Evolutionary conservation across 164 flowering plant species (phyloP).

Genomic region (Cinnamomum chago): DNA sequence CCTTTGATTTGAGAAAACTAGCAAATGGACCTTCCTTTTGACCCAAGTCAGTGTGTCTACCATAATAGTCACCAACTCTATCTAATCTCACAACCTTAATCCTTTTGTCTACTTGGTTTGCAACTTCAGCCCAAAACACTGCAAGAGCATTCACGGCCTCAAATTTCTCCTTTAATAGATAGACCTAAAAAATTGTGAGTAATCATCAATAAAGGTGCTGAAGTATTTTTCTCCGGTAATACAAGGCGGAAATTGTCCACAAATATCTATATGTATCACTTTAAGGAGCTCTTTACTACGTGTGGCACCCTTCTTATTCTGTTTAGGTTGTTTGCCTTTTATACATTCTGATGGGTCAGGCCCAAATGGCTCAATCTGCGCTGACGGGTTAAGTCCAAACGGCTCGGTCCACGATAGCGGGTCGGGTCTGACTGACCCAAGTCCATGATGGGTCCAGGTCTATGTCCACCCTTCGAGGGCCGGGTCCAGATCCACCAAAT

Average conservation of each 20-base stretch:
- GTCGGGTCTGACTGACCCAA: no score
- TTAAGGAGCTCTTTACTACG: neutral
- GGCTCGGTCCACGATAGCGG: no score
- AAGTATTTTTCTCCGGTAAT: neutral
- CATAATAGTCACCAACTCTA: no score
- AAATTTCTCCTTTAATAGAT: neutral
- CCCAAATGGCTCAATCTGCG: no score
- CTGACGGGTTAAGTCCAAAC: no score
- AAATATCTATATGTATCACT: neutral
- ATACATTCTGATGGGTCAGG: no score
- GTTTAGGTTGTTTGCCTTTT: neutral
- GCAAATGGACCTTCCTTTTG: slow-evolving; percentile 2
- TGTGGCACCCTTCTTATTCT: neutral
- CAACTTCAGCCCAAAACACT: neutral
- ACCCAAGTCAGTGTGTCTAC: neutral
- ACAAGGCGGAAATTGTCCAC: slow-evolving; percentile 3
- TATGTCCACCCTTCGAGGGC: no score
- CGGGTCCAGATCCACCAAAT: no score
- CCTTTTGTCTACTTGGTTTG: neutral
- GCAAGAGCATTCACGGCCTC: neutral
- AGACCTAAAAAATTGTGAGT: neutral
- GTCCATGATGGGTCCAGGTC: no score
- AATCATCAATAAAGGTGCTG: no score
- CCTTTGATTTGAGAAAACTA: neutral
- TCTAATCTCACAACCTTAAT: no score